Base-by-base conservation (phyloP, 2,329 filamentous ascomycete species). In the Sodiomyces alkalinus region DNA sequence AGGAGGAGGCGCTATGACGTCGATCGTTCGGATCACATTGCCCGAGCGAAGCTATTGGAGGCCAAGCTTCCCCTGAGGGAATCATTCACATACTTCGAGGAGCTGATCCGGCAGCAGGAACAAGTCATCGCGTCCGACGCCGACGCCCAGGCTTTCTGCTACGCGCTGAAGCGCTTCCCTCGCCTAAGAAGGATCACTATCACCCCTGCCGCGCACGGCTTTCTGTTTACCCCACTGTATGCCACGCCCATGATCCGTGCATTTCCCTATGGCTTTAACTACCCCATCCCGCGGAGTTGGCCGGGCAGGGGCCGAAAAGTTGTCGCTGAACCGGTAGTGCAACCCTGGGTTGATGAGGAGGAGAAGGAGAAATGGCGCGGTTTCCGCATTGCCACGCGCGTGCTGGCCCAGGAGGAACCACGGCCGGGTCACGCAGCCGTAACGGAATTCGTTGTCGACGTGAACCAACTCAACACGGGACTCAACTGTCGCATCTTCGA, bases 231-330 rank as follows among this genome's bases (percentile, higher is more conserved):
- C 1, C 57, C 56, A 1, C 32, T 47, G 0, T 60, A 60, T 27
- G 34, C 52, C 13, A 60, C 57, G 1, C 57, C 57, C 1, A 54
- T 53, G 39, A 53, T 57, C 17, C 52, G 55, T 5, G 43, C 46
- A 3, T 48, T 61, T 9, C 53, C 54, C 0, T 26, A 33, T 2
- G 50, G 51, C 4, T 55, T 61, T 20, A 49, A 49, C 15, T 57
- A 60, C 31, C 49, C 50, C 2, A 38, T 53, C 7, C 46, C 51
- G 2, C 44, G 42, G 11, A 44, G 47, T 9, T 52, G 49, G 52
- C 43, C 40, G 16, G 9, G 5, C 7, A 31, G 21, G 17, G 4
- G 17, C 16, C 7, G n/a, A n/a, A n/a, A n/a, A 4, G 16, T 12
- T 10, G 19, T 22, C 10, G 7, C 17, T 6, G 14, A 16, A 7